Base-by-base conservation (phyloP, 2,329 filamentous ascomycete genomes). In the Bipolaris zeicola region DNA sequence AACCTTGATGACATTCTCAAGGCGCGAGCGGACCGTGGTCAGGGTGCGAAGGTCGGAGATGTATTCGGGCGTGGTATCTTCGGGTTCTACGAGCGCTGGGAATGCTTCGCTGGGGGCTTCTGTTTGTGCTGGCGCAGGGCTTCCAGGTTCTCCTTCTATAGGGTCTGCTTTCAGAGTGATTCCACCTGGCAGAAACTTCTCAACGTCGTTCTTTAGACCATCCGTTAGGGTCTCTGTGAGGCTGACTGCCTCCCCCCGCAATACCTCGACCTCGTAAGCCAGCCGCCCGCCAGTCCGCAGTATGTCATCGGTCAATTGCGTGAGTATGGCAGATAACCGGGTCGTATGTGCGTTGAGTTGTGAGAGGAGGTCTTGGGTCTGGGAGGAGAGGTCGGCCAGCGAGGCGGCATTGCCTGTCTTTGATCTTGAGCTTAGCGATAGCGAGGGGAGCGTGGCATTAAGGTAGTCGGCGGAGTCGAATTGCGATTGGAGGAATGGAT, bases 231-330 rank as follows among this genome's bases (percentile, higher is more conserved):
- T 84, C 71, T 97, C 93, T 0, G 88, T 87, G 34, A 97, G 80
- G n/a, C 89, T 84, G 44, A 92, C 78, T 2, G 92, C 90, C 77
- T 97, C 93, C 61, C 93, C 93, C n/a, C 92, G 86, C 46, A 98
- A 77, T 16, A 98, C 85, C 76, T 98, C 94, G 18, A 98, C 94
- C 77, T 98, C 91, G 71, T 99, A 99, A 18, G 93, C 92, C 55
- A 99, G 80, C 3, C 94, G 85, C 62, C 91, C 92, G 24, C 93
- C 91, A 69, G 91, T 93, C 55, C 95, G 86, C 60, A 99, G 78
- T 61, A 99, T 98, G 65, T 98, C 95, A 75, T 99, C 94, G 10
- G 95, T 97, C 57, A 98, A 81, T 69, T 94, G 89, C 31, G 92
- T 96, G 55, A 99, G 83, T 43, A 88, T 90, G 51, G 84, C 87